Conservation (phyloP, 2,329 filamentous ascomycete genomes). For the Paracorniculantispora psalliotae region DNA sequence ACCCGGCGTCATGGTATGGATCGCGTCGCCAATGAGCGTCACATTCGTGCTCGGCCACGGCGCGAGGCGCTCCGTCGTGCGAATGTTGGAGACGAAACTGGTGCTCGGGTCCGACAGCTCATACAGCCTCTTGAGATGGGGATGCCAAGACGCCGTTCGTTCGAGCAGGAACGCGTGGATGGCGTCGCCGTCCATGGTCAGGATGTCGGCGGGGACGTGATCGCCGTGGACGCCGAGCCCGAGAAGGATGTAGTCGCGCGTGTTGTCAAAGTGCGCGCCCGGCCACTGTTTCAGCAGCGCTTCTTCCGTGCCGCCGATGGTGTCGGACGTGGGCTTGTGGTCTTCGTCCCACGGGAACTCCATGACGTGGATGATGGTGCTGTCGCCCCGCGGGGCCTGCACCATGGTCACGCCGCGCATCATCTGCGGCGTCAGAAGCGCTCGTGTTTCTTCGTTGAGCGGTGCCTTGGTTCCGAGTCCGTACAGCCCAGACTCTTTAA, state of each 20-base stretch:
- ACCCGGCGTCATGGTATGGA: conserved; percentile 22
- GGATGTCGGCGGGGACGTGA: conserved; percentile 3
- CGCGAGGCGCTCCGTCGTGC: conserved; percentile 15
- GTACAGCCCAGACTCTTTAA: conserved; percentile 15
- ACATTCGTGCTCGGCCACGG: conserved; percentile 14
- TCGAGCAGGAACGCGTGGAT: conserved; percentile 8
- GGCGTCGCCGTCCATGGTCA: conserved; percentile 9
- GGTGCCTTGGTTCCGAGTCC: conserved; percentile 15
- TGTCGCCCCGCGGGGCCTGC: conserved; percentile 12
- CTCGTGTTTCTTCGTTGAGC: conserved; percentile 13
- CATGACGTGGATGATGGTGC: conserved; percentile 16
- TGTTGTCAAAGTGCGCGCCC: conserved; percentile 16
- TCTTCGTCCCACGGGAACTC: conserved; percentile 16
- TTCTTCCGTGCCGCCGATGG: conserved; percentile 11
- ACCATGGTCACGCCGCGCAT: conserved; percentile 16
- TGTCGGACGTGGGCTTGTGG: conserved; percentile 2
- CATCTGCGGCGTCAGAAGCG: conserved; percentile 11
- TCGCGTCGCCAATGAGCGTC: conserved; percentile 20
- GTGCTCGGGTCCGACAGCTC: conserved; percentile 13
- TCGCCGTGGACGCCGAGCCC: conserved; percentile 11
- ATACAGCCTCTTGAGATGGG: conserved; percentile 8
- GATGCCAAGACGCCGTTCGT: conserved; percentile 12
- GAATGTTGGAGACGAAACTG: conserved; percentile 13
- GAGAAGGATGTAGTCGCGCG: conserved; percentile 15
- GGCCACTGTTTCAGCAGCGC: conserved; percentile 13